A percentile compares a stretch with the other conserved stretches of the same genome.
These are phyloP conservation scores for Xylaria venustula DNA, from an alignment of 495 filamentous ascomycete genomes.

Conservation along the genomic window DNA sequence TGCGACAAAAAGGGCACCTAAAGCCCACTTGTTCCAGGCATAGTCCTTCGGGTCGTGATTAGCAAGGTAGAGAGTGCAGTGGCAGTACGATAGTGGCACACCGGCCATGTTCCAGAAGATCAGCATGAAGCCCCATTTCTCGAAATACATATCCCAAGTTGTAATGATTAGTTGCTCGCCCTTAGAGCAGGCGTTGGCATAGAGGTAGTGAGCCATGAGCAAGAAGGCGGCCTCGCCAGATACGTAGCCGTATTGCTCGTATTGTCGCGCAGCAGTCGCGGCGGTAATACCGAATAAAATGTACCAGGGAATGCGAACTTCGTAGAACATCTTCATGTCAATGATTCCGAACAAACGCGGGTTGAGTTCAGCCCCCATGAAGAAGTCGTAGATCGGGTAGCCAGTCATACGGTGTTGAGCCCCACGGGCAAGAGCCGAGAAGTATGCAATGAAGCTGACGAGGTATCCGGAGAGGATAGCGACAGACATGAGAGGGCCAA, in stretches of 20 bases:
- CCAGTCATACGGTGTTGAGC: constrained; percentile 91
- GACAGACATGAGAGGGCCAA: constrained; percentile 85
- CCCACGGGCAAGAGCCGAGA: constrained; percentile 76
- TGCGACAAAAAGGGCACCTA: constrained; percentile 61
- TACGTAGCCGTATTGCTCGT: constrained; percentile 86
- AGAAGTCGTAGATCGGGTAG: constrained; percentile 91
- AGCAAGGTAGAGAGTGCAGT: constrained; percentile 91
- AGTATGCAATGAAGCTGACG: constrained; percentile 78
- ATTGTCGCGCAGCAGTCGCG: constrained; percentile 81
- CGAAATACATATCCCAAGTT: constrained; percentile 99
- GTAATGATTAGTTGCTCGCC: constrained; percentile 92
- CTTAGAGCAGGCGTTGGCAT: constrained; percentile 95
- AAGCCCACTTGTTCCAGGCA: constrained; percentile 67
- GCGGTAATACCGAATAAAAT: constrained; percentile 79
- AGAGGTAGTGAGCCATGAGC: constrained; percentile 90
- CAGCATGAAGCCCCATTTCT: constrained; percentile 99
- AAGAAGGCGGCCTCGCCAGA: constrained; percentile 86
- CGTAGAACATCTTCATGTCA: constrained; percentile 99
- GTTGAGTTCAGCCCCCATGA: constrained; percentile 98
- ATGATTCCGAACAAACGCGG: constrained; percentile 90
- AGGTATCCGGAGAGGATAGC: constrained; percentile 85
- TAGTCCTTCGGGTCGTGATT: constrained; percentile 84
- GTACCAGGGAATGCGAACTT: constrained; percentile 96
- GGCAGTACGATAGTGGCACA: constrained; percentile 94
- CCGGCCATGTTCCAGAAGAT: constrained; percentile 99